These are phyloP conservation scores for Collariella sp. DNA, from an alignment of 495 filamentous ascomycete genomes.

Conservation along the genomic window DNA sequence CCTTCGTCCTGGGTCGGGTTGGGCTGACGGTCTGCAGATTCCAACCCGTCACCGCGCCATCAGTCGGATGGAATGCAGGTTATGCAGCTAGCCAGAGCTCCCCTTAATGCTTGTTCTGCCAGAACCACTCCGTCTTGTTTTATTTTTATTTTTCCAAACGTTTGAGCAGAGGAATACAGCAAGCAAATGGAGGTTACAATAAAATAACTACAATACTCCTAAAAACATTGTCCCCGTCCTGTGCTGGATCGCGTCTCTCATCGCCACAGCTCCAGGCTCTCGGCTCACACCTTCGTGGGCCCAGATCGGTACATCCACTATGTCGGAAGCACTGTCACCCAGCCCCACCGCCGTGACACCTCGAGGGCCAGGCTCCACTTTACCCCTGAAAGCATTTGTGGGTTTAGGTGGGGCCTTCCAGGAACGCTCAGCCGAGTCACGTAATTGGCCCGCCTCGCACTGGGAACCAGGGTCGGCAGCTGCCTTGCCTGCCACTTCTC, in stretches of 20 bases:
- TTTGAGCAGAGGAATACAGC: too few relatives aligned
- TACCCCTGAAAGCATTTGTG: slow-evolving; percentile 11
- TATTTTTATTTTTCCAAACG: not conserved
- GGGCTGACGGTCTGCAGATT: not conserved
- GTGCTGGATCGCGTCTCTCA: too few relatives aligned
- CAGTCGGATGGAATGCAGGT: not conserved
- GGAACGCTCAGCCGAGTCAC: not conserved
- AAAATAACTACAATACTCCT: too few relatives aligned
- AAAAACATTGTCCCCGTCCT: too few relatives aligned
- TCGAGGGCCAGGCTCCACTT: slow-evolving; percentile 1
- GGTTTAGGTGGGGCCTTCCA: slow-evolving; percentile 3
- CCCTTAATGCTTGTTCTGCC: not conserved
- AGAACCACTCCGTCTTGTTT: not conserved
- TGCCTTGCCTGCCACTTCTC: not conserved
- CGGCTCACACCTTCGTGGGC: not conserved
- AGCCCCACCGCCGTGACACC: not conserved
- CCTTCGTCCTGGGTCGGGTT: not conserved
- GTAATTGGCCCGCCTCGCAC: slow-evolving; percentile 3
- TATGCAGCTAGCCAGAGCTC: not conserved
- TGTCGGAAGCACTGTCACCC: slow-evolving; percentile 6
- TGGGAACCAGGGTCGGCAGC: not conserved
- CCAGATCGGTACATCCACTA: not conserved
- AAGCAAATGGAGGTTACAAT: too few relatives aligned
- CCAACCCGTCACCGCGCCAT: not conserved
- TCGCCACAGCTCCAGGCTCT: too few relatives aligned